A percentile compares a stretch with the other conserved stretches of the same genome.
Evolutionary conservation across 176 grass and related monocot genomes (phyloP).

Genomic region (Cymbopogon citratus): DNA sequence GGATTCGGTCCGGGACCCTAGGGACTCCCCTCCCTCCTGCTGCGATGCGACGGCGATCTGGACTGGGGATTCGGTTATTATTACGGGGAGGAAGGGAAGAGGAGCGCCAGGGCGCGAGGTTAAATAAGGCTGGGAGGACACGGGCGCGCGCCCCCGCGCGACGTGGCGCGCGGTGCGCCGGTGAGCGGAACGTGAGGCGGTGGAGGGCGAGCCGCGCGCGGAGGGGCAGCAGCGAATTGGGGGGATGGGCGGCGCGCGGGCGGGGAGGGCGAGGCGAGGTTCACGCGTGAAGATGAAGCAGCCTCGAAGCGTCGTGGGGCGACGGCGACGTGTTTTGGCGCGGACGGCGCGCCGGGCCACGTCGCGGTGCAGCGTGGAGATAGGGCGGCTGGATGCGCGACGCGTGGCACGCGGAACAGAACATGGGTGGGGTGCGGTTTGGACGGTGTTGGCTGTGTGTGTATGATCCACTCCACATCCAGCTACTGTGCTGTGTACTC

Average conservation of each 20-base stretch:
- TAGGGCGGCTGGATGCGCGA: neutral
- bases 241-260: neutral
- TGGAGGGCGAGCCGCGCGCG: neutral
- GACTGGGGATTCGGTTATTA: neutral
- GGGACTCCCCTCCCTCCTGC: neutral
- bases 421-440: neutral
- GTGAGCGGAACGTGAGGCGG: constrained; percentile 34
- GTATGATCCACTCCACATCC: too few species aligned
- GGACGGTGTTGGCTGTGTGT: neutral
- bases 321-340: constrained; percentile 23
- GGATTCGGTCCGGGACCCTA: constrained; percentile 13
- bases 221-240: neutral
- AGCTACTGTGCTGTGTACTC: too few species aligned
- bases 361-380: neutral
- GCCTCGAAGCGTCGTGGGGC: constrained; percentile 30
- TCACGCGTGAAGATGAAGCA: constrained; percentile 45
- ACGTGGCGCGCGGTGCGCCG: constrained; percentile 47
- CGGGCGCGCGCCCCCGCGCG: neutral
- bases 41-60: constrained; percentile 14
- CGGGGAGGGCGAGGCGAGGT: neutral
- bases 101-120: neutral
- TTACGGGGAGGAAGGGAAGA: neutral
- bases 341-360: constrained; percentile 17
- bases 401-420: neutral
- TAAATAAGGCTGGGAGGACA: constrained; percentile 20